Base-by-base conservation (phyloP, 768 basidiomycete species). In the Podaxis sp. region DNA sequence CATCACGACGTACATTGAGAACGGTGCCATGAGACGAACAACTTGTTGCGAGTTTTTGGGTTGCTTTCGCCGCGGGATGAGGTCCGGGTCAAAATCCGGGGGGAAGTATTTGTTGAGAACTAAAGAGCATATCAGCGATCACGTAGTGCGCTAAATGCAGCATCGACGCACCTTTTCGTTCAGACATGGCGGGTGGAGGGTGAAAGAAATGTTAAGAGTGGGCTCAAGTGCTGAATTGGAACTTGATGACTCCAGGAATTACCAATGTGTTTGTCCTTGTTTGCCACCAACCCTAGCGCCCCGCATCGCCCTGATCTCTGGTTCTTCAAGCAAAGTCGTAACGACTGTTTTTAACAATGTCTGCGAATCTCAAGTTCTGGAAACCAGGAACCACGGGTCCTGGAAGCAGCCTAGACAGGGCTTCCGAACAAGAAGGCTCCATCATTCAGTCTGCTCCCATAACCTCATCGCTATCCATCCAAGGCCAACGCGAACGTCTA, bases 21-120 rank as follows among this genome's bases (percentile, higher is more conserved):
- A 99, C 0, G 97, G 97, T 2, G 97, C 96, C 97, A 99, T 99
- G 54, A 99, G 84, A 82, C 96, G 93, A 63, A 99, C 94, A 63
- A 96, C 92, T 78, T 97, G 94, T 72, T 99, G 97, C 13, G 91
- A 91, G 75, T 96, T 96, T 83, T 91, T 94, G 61, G 93, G 90
- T 65, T 88, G 85, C 74, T 90, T 94, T 70, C 95, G 80, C 66
- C 96, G 84, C 25, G 93, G 93, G 74, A 98, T 98, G 76, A 97
- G 90, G 67, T 92, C 89, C 62, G 96, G 96, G 78, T 98, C 96
- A 76, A 98, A 98, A 76, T 98, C 96, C 77, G 96, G 96, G 55
- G 96, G 96, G 72, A 94, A 94, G 79, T 94, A 95, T 76, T 94
- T 95, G 84, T 96, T 96, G 68, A 95, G 80, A 55, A 96, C 94